These are phyloP conservation scores for Vitis hybrid DNA, from an alignment of 177 flowering plant genomes.

Conservation along the genomic window DNA sequence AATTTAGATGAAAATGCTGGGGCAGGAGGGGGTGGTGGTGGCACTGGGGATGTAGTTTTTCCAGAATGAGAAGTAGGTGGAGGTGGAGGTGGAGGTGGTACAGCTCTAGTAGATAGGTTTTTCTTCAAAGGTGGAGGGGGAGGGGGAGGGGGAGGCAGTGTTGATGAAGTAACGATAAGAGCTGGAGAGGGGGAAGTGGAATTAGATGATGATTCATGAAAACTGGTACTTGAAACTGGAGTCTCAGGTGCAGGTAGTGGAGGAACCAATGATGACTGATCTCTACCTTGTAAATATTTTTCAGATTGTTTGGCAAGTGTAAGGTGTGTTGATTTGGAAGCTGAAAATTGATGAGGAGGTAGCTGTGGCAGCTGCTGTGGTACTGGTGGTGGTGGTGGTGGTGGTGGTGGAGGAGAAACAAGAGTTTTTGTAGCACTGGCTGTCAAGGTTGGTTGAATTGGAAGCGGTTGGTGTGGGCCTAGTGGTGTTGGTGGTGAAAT, in stretches of 20 bases:
- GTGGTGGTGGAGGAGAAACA: conserved; percentile 15
- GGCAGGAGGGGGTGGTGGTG: conserved; percentile 58
- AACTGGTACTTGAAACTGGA: background rate
- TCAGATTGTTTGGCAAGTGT: background rate
- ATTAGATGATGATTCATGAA: background rate
- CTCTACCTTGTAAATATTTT: background rate
- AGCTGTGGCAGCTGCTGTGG: background rate
- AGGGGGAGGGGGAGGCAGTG: conserved; percentile 26
- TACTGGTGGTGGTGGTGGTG: conserved; percentile 4
- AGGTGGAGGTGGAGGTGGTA: conserved; percentile 29
- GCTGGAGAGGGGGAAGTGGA: conserved; percentile 6
- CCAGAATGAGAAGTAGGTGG: conserved; percentile 23
- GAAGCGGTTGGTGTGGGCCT: conserved; percentile 5
- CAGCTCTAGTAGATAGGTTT: conserved; percentile 8
- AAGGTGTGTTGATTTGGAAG: conserved; percentile 4
- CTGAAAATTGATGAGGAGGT: conserved; percentile 8
- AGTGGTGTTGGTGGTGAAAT: conserved; percentile 14
- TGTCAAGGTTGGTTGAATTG: conserved; percentile 8
- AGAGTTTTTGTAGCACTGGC: conserved; percentile 1
- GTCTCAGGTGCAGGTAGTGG: background rate
- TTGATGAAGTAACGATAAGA: conserved; percentile 9
- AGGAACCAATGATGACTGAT: background rate
- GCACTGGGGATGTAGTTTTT: conserved; percentile 18
- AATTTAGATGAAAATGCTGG: background rate
- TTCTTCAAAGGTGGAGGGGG: conserved; percentile 31